phyloP scores from a whole-genome alignment of 768 basidiomycete genomes.

The Mycena belliarum region DNA sequence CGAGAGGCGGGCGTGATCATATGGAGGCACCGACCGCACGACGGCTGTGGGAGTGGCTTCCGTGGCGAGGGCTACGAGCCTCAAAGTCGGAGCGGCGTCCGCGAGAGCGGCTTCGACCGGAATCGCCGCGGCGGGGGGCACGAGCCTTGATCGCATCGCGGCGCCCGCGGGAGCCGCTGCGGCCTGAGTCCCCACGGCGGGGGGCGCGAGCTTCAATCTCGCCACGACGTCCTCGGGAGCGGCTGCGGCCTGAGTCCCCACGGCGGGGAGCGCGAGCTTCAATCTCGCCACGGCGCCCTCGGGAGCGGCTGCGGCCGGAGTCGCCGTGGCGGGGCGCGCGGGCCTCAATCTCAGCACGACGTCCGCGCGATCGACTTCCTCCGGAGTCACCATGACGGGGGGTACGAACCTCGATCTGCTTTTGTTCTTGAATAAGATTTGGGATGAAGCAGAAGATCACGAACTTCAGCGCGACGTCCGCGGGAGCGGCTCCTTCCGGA shows the following conservation, averaged over 20 bases:
- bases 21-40: too few species aligned
- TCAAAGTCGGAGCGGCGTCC: too few species aligned
- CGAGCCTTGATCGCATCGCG: not conserved
- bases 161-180: not conserved
- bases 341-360: not conserved
- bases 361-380: not conserved
- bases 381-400: conserved; percentile 9
- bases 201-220: not conserved
- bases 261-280: conserved; percentile 8
- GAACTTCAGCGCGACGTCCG: not conserved
- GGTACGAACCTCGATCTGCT: not conserved
- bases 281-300: not conserved
- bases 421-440: too few species aligned
- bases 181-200: not conserved
- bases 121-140: not conserved
- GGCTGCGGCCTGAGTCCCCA: not conserved
- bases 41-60: too few species aligned
- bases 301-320: not conserved
- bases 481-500: conserved; percentile 1
- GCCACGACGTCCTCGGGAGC: conserved; percentile 1
- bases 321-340: conserved; percentile 7
- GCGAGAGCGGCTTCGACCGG: not conserved
- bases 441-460: too few species aligned
- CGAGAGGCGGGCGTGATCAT: too few species aligned
- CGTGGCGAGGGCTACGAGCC: too few species aligned